Base-by-base conservation (phyloP, 202 grass and related monocot genomes). In the Zizania palustris region DNA sequence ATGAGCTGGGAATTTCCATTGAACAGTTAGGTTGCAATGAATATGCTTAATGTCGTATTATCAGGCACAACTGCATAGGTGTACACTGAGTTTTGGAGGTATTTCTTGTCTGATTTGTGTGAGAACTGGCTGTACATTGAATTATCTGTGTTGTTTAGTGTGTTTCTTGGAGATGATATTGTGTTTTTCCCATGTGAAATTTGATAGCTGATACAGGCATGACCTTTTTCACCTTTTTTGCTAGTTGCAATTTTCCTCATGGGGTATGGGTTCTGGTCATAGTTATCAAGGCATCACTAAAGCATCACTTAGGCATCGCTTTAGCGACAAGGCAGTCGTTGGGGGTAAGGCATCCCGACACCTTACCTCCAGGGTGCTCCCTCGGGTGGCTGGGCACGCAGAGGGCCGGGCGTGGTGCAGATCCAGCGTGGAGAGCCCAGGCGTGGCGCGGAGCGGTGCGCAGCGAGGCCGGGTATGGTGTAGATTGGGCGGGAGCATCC, bases 71-170 rank as follows among this genome's bases (percentile, higher is more conserved):
- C 7, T 20, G 4, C 62, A 13, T 53, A 44, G 12, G 28, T 35
- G 4, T 2, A 41, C 42, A 22, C 65, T 9, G 5, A 60, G 51
- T 33, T 80, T 48, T 50, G 33, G 34, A 51, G 36, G 55, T 63
- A 63, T 21, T 54, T 13, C 11, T 61, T 39, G 54, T 70, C 22
- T 60, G 42, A 20, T 67, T 5, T 76, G 19, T 63, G 44, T 46
- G 34, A 39, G 8, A 50, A 60, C 9, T 60, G 42, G 5, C 28
- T 37, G 21, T 60, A 21, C 40, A 69, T 63, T 62, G 65, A 71
- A 15, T 14, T 56, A 46, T 65, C 19, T 65, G 58, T 14, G 20
- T 1, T 35, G 7, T 39, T 68, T 54, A n/a, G 9, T 44, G 4
- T 18, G 35, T 57, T 65, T 58, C 38, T 1, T 15, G 11, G 13